Base-by-base conservation (phyloP, 345 rosid genomes). In the Dipteronia dyeriana region DNA sequence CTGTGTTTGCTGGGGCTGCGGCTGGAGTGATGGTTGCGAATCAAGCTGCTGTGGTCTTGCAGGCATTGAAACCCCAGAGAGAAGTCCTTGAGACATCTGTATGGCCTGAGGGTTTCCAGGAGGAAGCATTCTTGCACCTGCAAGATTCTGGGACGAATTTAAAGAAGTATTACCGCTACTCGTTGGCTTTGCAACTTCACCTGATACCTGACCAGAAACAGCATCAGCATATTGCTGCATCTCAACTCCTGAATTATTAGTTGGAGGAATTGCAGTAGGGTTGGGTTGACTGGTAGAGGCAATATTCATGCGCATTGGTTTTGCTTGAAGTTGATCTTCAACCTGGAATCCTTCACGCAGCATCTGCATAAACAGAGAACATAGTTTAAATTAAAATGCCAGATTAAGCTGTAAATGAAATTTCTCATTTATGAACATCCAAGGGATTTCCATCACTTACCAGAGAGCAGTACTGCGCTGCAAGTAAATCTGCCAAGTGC, bases 401-500 rank as follows among this genome's bases (percentile, higher is more conserved):
- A 49, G 65, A 19, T 56, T 62, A 54, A 56, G 41, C 73, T 76
- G 72, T n/a, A 68, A 56, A 31, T 63, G 68, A 74, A 56, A 78
- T 64, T 39, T n/a, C 51, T 22, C 17, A 65, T 19, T 69, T 68
- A 29, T 9, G 25, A 70, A 65, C 16, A 62, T 74, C 57, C 57
- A 74, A 70, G 63, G 13, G 38, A 26, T 9, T 65, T 57, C 19
- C 1, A 26, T 75, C 75, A 84, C 88, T 4, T 91, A 96, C 99
- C 99, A 90, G 89, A 70, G 89, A 74, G 76, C 83, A 79, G 66
- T 87, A 88, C 83, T 96, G 87, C 60, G 66, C 77, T 10, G 92
- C 97, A 76, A 96, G 97, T 87, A 94, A 87, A 88, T 96, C 99
- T 1, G 97, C 97, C 25, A 81, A 68, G 80, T 92, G 90, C 99